A percentile compares a stretch with the other conserved stretches of the same genome.
phyloP scores from a whole-genome alignment of 2,329 filamentous ascomycete genomes.

The Periconia sp. region DNA sequence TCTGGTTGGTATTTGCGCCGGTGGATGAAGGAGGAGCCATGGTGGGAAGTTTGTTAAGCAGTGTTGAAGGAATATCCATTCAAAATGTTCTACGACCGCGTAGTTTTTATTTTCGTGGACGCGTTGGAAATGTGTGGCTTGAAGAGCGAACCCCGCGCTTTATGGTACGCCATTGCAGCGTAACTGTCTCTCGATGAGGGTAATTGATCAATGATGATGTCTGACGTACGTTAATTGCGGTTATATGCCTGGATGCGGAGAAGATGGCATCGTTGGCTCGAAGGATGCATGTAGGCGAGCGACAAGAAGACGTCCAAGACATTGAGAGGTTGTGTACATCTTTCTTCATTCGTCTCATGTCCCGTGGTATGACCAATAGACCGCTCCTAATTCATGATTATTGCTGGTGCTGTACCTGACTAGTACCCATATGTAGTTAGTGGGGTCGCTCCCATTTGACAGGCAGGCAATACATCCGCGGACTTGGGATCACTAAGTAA shows the following conservation, averaged over 20 bases:
- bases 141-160: constrained; percentile 1
- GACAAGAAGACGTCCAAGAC: not conserved
- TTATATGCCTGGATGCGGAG: not conserved
- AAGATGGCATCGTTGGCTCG: not conserved
- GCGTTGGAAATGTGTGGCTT: constrained; percentile 6
- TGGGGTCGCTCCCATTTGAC: too few species aligned
- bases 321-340: too few species aligned
- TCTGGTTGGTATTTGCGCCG: constrained; percentile 35
- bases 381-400: not conserved
- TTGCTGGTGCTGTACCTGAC: not conserved
- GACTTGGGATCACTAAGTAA: not conserved
- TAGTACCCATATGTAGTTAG: not conserved
- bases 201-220: constrained; percentile 21
- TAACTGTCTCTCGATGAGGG: not conserved
- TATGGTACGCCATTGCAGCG: constrained; percentile 6
- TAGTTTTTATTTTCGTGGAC: not conserved
- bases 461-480: not conserved
- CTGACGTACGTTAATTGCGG: constrained; percentile 15
- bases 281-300: not conserved
- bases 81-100: too few species aligned
- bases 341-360: not conserved
- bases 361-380: not conserved
- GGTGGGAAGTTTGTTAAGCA: constrained; percentile 14
- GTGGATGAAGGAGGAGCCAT: constrained; percentile 22
- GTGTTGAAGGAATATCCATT: constrained; percentile 20